Conservation (phyloP, 1,284 basidiomycete genomes). For the Limonomyces culmigenus region DNA sequence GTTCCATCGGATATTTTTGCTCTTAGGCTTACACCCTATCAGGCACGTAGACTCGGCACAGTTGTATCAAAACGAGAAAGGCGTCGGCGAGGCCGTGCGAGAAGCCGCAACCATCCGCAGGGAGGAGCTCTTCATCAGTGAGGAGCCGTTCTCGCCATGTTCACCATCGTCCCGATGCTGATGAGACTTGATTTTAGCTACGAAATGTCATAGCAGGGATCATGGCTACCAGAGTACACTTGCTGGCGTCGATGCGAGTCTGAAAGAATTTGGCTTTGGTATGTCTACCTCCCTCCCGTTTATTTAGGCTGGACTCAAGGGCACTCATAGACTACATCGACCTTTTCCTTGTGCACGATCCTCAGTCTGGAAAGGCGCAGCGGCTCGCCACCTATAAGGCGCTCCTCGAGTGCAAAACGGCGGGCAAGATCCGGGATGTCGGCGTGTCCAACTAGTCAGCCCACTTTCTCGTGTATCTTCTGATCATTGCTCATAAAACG, state of each 20-base stretch:
- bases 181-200: conserved; percentile 19
- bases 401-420: conserved; percentile 23
- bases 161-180: too few relatives aligned
- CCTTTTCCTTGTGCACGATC: conserved; percentile 42
- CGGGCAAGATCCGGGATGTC: conserved; percentile 33
- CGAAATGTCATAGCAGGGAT: conserved; percentile 18
- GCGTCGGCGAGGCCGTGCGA: conserved; percentile 12
- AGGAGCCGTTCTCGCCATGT: too few relatives aligned
- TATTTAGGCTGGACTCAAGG: background rate
- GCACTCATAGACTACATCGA: conserved; percentile 31
- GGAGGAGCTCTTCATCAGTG: conserved; percentile 16
- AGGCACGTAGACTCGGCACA: conserved; percentile 20
- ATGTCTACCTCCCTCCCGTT: background rate
- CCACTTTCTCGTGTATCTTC: background rate
- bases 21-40: too few relatives aligned
- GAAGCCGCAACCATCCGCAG: conserved; percentile 10
- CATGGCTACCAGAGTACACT: conserved; percentile 20
- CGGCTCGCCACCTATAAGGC: conserved; percentile 29
- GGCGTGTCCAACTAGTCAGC: conserved; percentile 51
- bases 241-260: conserved; percentile 19
- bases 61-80: conserved; percentile 24
- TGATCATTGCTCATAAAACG: too few relatives aligned
- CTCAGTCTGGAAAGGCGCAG: conserved; percentile 22
- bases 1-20: too few relatives aligned
- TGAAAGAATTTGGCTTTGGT: conserved; percentile 16